These are phyloP conservation scores for Glycyrrhiza uralensis DNA, from an alignment of 306 rosid species.

Conservation along the genomic window DNA sequence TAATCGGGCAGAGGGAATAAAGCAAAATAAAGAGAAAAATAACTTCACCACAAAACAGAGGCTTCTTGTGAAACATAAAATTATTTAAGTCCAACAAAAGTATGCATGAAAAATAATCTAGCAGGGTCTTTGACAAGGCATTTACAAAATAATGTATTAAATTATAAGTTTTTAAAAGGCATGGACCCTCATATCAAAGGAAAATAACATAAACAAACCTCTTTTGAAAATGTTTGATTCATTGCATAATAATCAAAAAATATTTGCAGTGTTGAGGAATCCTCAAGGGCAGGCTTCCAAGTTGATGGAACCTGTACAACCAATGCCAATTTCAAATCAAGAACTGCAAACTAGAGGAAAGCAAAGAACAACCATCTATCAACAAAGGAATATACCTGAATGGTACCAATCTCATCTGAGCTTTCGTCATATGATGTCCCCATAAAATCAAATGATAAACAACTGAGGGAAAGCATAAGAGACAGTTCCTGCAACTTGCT, in stretches of 20 bases:
- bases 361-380: background rate
- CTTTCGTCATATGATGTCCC: slow-evolving; percentile 52
- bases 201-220: slow-evolving; percentile 34
- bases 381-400: slow-evolving; percentile 37
- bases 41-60: background rate
- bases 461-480: slow-evolving; percentile 36
- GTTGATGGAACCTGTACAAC: slow-evolving; percentile 34
- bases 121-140: background rate
- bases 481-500: slow-evolving; percentile 49
- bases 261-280: slow-evolving; percentile 44
- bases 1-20: background rate
- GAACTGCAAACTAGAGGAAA: slow-evolving; percentile 14
- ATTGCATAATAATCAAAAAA: slow-evolving; percentile 49
- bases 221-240: slow-evolving; percentile 42
- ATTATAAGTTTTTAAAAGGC: background rate
- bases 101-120: background rate
- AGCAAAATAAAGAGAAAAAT: background rate
- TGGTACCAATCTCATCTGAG: slow-evolving; percentile 53
- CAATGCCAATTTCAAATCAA: slow-evolving; percentile 9
- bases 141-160: background rate
- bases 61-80: background rate
- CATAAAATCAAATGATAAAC: slow-evolving; percentile 50
- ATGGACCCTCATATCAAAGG: background rate
- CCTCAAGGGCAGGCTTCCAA: slow-evolving; percentile 44
- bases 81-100: background rate